Conservation (phyloP, 345 rosid genomes). For the Cochlearia excelsa region DNA sequence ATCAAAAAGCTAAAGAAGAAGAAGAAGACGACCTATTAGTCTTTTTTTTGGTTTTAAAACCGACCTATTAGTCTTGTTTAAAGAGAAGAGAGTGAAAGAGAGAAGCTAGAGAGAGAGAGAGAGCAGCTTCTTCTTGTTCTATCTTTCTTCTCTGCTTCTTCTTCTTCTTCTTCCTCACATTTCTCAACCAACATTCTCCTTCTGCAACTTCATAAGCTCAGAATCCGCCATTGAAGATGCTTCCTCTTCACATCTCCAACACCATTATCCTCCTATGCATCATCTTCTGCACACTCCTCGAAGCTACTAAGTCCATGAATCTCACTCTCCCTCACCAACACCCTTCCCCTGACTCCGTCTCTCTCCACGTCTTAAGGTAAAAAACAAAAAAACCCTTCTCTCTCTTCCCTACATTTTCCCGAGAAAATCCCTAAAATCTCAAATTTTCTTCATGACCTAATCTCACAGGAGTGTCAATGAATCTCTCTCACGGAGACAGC, state of each 20-base stretch:
- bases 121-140: background rate
- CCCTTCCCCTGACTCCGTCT: constrained; percentile 56
- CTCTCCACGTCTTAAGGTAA: constrained; percentile 53
- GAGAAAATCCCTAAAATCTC: background rate
- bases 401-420: constrained; percentile 20
- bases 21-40: constrained; percentile 2
- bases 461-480: constrained; percentile 38
- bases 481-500: constrained; percentile 40
- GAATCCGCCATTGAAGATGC: constrained; percentile 42
- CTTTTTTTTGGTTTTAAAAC: too few relatives aligned
- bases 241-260: constrained; percentile 24
- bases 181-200: constrained; percentile 32
- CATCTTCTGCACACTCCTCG: constrained; percentile 24
- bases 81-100: constrained; percentile 19
- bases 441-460: background rate
- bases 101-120: background rate
- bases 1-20: too few relatives aligned
- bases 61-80: constrained; percentile 18
- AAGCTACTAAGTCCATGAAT: constrained; percentile 34
- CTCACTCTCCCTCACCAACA: constrained; percentile 66
- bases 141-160: constrained; percentile 12
- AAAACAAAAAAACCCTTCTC: background rate
- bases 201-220: constrained; percentile 22
- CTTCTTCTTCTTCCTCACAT: constrained; percentile 25
- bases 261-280: constrained; percentile 41